Evolutionary conservation across 1,139 yeast species (phyloP).

Genomic region (Saccharomycopsis crataegensis): DNA sequence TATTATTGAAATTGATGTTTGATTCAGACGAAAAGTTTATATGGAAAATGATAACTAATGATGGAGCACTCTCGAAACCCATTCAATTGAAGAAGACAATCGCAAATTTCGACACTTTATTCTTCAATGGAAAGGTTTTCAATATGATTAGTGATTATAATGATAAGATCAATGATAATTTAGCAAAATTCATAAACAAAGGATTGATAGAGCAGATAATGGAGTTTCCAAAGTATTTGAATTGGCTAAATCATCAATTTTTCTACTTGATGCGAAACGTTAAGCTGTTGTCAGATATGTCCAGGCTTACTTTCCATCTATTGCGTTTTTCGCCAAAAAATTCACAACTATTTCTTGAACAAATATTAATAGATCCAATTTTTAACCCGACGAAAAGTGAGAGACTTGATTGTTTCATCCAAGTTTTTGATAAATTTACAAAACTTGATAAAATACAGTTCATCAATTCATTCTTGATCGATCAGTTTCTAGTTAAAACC

Average conservation of each 20-base stretch:
- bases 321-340: neutral
- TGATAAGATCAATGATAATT: neutral
- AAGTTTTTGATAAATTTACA: neutral
- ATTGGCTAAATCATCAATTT: constrained; percentile 6
- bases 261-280: neutral
- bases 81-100: constrained; percentile 5
- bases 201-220: neutral
- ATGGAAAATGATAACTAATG: neutral
- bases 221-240: neutral
- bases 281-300: neutral
- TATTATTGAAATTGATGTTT: too few relatives aligned
- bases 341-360: neutral
- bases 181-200: neutral
- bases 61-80: neutral
- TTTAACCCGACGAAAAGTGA: neutral
- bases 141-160: constrained; percentile 1
- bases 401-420: neutral
- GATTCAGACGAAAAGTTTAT: neutral
- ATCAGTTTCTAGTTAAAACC: too few relatives aligned
- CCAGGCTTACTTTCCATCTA: neutral
- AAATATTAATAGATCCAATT: neutral
- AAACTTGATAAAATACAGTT: neutral
- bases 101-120: constrained; percentile 2
- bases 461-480: neutral
- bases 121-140: constrained; percentile 11